phyloP scores from a whole-genome alignment of 306 rosid species.

The Medicago lupulina region DNA sequence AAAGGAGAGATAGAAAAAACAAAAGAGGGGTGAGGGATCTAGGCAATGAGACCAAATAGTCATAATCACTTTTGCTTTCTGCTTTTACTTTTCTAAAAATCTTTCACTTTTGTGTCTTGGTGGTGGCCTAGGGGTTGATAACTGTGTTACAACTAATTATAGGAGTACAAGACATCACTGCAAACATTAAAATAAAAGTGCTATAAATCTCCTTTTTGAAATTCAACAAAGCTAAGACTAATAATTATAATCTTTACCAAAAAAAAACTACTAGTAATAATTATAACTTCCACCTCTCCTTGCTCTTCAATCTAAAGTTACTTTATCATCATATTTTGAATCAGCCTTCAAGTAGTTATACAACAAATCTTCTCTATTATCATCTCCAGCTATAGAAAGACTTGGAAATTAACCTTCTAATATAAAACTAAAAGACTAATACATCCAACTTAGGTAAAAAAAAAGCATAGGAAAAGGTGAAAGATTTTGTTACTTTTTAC shows the following conservation, averaged over 20 bases:
- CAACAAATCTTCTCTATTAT: slow-evolving; percentile 44
- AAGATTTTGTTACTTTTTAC: slow-evolving; percentile 22
- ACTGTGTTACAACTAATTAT: slow-evolving; percentile 47
- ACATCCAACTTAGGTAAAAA: slow-evolving; percentile 36
- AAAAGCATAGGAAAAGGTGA: slow-evolving; percentile 17
- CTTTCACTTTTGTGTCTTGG: slow-evolving; percentile 50
- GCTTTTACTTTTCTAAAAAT: slow-evolving; percentile 50
- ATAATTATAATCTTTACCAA: slow-evolving; percentile 34
- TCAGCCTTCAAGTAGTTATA: slow-evolving; percentile 46
- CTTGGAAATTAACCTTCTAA: slow-evolving; percentile 50
- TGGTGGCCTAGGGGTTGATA: slow-evolving; percentile 45
- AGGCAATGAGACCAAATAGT: slow-evolving; percentile 37
- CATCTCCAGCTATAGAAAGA: slow-evolving; percentile 65
- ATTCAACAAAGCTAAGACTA: slow-evolving; percentile 38
- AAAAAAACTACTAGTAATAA: slow-evolving; percentile 5
- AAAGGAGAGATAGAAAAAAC: too few species aligned
- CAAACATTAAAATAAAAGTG: slow-evolving; percentile 23
- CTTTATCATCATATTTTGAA: slow-evolving; percentile 41
- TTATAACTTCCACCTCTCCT: slow-evolving; percentile 29
- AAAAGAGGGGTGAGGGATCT: not conserved
- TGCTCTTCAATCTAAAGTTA: slow-evolving; percentile 21
- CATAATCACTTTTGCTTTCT: slow-evolving; percentile 46
- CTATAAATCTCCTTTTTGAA: slow-evolving; percentile 38
- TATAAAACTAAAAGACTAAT: slow-evolving; percentile 49
- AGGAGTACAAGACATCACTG: slow-evolving; percentile 45